Conservation (phyloP, 352 stramenopile species). For the Thalassiosira mediterranea region DNA sequence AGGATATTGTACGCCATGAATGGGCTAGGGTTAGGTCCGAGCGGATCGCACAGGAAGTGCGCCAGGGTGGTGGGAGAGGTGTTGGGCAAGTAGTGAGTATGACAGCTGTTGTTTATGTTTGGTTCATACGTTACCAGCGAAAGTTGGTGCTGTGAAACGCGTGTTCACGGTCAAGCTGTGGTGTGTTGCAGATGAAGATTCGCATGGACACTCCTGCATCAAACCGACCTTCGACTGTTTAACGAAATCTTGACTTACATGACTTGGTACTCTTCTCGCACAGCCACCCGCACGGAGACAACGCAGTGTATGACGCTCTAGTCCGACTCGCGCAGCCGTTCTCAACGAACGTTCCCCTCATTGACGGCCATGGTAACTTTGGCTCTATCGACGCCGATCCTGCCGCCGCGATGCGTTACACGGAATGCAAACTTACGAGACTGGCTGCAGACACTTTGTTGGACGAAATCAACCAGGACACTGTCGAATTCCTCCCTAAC, state of each 20-base stretch:
- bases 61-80: slow-evolving; percentile 88
- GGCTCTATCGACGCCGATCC: slow-evolving; percentile 86
- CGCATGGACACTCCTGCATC: too few relatives aligned
- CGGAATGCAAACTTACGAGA: slow-evolving; percentile 84
- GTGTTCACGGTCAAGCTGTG: too few relatives aligned
- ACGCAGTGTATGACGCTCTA: slow-evolving; percentile 87
- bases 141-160: too few relatives aligned
- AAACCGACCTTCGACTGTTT: too few relatives aligned
- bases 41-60: slow-evolving; percentile 83
- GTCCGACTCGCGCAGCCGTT: slow-evolving; percentile 87
- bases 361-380: slow-evolving; percentile 88
- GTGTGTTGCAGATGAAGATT: too few relatives aligned
- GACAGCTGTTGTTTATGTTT: too few relatives aligned
- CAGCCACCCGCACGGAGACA: slow-evolving; percentile 87
- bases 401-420: slow-evolving; percentile 88
- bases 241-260: too few relatives aligned
- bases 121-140: too few relatives aligned
- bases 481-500: slow-evolving; percentile 82
- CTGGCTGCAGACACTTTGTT: slow-evolving; percentile 82
- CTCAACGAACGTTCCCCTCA: slow-evolving; percentile 80
- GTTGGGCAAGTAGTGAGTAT: slow-evolving; percentile 87
- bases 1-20: slow-evolving; percentile 88
- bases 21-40: slow-evolving; percentile 75
- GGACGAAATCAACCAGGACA: slow-evolving; percentile 84
- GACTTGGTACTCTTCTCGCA: too few relatives aligned